Evolutionary conservation across 257 asterid genomes (phyloP).

Genomic region (Capsicum baccatum): DNA sequence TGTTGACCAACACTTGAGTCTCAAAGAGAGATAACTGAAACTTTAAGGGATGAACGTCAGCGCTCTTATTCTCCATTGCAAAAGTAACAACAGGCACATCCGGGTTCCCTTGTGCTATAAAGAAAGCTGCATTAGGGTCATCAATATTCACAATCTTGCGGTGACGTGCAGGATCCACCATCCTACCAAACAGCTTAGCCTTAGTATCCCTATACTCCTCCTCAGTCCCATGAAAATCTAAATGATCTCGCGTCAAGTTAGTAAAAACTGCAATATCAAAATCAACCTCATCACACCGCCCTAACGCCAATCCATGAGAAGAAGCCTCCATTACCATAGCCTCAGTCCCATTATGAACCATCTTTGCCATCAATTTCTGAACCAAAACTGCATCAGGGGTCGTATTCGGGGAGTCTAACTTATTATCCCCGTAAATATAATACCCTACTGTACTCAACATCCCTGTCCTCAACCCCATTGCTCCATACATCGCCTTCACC

Average conservation of each 20-base stretch:
- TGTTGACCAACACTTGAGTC: slow-evolving; percentile 88
- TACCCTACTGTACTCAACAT: slow-evolving; percentile 80
- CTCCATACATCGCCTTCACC: slow-evolving; percentile 86
- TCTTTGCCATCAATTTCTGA: slow-evolving; percentile 91
- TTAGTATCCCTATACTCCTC: slow-evolving; percentile 71
- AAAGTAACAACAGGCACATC: slow-evolving; percentile 86
- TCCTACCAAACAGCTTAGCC: slow-evolving; percentile 71
- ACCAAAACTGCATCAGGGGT: slow-evolving; percentile 74
- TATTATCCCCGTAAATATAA: slow-evolving; percentile 83
- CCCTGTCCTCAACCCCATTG: slow-evolving; percentile 96
- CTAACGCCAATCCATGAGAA: slow-evolving; percentile 62
- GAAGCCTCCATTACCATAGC: slow-evolving; percentile 94
- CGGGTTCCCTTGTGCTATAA: slow-evolving; percentile 73
- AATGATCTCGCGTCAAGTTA: slow-evolving; percentile 70
- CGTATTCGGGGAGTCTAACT: slow-evolving; percentile 55
- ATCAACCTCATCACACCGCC: slow-evolving; percentile 80
- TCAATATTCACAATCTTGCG: slow-evolving; percentile 86
- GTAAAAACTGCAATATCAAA: slow-evolving; percentile 90
- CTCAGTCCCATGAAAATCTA: slow-evolving; percentile 73
- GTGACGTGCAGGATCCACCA: slow-evolving; percentile 87
- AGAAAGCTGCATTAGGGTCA: slow-evolving; percentile 75
- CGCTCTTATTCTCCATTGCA: slow-evolving; percentile 86
- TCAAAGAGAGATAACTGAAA: slow-evolving; percentile 86
- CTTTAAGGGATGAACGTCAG: slow-evolving; percentile 84
- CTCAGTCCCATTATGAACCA: slow-evolving; percentile 88